phyloP scores from a whole-genome alignment of 2,329 filamentous ascomycete species.

The Aspergillus ochraceus region DNA sequence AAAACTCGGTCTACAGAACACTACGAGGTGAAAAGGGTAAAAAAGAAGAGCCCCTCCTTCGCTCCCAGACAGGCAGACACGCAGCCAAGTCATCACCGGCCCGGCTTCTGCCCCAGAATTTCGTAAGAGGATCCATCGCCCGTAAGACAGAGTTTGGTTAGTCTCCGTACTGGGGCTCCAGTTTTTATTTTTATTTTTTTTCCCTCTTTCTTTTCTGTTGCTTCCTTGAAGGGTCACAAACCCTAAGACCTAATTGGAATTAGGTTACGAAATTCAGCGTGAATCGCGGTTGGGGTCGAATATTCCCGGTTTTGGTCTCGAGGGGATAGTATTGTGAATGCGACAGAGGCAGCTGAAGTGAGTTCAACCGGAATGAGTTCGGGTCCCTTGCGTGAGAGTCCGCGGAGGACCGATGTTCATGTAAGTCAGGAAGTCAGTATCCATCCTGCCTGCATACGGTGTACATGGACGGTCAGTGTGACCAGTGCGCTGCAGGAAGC shows the following conservation, averaged over 20 bases:
- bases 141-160: conserved; percentile 12
- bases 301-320: not conserved
- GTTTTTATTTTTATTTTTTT: not conserved
- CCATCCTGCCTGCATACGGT: not conserved
- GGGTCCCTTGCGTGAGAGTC: not conserved
- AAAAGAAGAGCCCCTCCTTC: not conserved
- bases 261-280: conserved; percentile 6
- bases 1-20: conserved; percentile 7
- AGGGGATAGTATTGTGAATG: no score
- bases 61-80: not conserved
- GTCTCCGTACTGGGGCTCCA: conserved; percentile 7
- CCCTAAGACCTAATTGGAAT: conserved; percentile 8
- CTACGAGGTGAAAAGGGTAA: not conserved
- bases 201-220: not conserved
- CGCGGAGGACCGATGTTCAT: no score
- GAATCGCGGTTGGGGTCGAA: conserved; percentile 7
- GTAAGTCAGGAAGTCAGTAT: no score
- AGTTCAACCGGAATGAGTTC: not conserved
- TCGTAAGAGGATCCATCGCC: conserved; percentile 23
- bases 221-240: not conserved
- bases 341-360: not conserved
- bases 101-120: conserved; percentile 24
- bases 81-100: conserved; percentile 12
- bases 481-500: not conserved
- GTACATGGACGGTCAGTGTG: not conserved